Conservation (phyloP, 805 yeast species). For the Schizosaccharomyces osmophilus region DNA sequence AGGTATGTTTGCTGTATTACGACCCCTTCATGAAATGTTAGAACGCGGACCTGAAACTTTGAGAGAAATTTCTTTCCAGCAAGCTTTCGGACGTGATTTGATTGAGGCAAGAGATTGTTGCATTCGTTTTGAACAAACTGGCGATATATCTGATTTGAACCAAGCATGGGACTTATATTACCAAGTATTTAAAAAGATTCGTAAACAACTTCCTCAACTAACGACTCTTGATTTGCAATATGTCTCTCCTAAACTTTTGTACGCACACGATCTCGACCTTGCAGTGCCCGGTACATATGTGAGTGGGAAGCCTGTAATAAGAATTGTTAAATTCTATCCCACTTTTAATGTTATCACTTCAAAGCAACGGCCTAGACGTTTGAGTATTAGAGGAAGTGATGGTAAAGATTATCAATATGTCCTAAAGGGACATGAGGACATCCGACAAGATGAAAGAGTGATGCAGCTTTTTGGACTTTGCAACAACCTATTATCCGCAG, state of each 20-base stretch:
- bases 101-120: constrained; percentile 89
- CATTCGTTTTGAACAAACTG: constrained; percentile 56
- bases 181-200: constrained; percentile 73
- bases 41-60: constrained; percentile 72
- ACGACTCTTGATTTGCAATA: constrained; percentile 72
- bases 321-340: constrained; percentile 57
- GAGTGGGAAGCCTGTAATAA: constrained; percentile 56
- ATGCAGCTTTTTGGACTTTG: constrained; percentile 95
- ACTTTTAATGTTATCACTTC: constrained; percentile 71
- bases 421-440: constrained; percentile 91
- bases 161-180: constrained; percentile 97
- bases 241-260: constrained; percentile 72
- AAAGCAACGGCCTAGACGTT: constrained; percentile 81
- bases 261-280: constrained; percentile 52
- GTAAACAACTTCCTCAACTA: constrained; percentile 68
- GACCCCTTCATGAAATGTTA: constrained; percentile 66
- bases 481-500: constrained; percentile 65
- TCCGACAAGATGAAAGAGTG: constrained; percentile 86
- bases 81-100: constrained; percentile 79
- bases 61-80: constrained; percentile 76
- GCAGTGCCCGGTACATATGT: constrained; percentile 88
- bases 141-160: constrained; percentile 65
- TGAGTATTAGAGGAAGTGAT: constrained; percentile 62
- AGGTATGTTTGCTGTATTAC: constrained; percentile 75
- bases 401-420: constrained; percentile 69